Conservation (phyloP, 805 yeast species). For the Cyberlindnera galapagoensis region DNA sequence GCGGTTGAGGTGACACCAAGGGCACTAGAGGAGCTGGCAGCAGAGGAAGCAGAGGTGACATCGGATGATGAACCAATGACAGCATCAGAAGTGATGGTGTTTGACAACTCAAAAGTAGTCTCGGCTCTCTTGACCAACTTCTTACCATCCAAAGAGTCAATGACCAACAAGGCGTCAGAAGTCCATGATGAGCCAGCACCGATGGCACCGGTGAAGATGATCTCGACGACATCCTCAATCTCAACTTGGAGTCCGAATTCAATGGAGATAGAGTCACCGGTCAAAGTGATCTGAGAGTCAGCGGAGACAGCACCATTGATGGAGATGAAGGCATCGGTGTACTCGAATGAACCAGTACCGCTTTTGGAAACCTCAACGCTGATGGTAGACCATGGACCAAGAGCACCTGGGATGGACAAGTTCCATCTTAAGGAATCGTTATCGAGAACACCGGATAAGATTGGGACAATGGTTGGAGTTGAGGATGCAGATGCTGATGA, state of each 20-base stretch:
- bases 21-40: too few relatives aligned
- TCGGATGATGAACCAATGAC: not conserved
- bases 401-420: slow-evolving; percentile 14
- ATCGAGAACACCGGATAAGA: slow-evolving; percentile 5
- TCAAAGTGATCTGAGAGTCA: slow-evolving; percentile 1
- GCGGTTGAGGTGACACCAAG: slow-evolving; percentile 1
- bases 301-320: slow-evolving; percentile 8
- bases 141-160: slow-evolving; percentile 2
- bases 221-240: slow-evolving; percentile 4
- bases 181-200: slow-evolving; percentile 1
- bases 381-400: slow-evolving; percentile 18
- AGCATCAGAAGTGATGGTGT: slow-evolving; percentile 2
- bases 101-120: not conserved
- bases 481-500: slow-evolving; percentile 1
- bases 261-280: slow-evolving; percentile 5
- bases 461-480: slow-evolving; percentile 3
- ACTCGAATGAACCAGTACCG: slow-evolving; percentile 8
- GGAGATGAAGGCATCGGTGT: slow-evolving; percentile 5
- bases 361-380: slow-evolving; percentile 5
- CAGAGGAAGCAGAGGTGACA: not conserved
- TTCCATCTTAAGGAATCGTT: slow-evolving; percentile 14
- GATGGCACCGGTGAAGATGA: not conserved
- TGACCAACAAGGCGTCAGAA: slow-evolving; percentile 1
- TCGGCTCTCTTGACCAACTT: slow-evolving; percentile 5
- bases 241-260: slow-evolving; percentile 6